Evolutionary conservation across 768 basidiomycete genomes (phyloP).

Genomic region (Boletus rubropictus): DNA sequence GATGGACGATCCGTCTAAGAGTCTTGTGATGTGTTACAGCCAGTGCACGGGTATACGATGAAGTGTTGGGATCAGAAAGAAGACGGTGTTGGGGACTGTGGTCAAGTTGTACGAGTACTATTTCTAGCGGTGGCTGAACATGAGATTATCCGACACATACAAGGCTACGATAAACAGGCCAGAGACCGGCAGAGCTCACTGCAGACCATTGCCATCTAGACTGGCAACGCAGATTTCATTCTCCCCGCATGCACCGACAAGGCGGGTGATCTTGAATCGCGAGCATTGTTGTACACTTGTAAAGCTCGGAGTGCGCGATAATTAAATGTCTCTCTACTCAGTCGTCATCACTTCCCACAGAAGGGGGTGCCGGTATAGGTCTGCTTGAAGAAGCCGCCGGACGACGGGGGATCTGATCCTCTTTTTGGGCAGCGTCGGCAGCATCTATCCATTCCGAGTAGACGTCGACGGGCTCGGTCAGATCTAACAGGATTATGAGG

Average conservation of each 20-base stretch:
- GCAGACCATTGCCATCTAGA: constrained; percentile 9
- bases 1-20: constrained; percentile 34
- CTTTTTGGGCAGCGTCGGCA: constrained; percentile 73
- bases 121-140: constrained; percentile 31
- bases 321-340: constrained; percentile 2
- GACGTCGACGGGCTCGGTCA: constrained; percentile 84
- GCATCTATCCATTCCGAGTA: constrained; percentile 92
- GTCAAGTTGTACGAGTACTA: constrained; percentile 1
- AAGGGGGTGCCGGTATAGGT: constrained; percentile 29
- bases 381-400: constrained; percentile 49
- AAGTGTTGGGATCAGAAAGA: background rate
- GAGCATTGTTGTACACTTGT: constrained; percentile 20
- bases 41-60: constrained; percentile 16
- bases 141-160: background rate
- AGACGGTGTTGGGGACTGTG: constrained; percentile 4
- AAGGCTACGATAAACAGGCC: background rate
- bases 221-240: constrained; percentile 1
- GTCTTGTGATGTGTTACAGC: constrained; percentile 12
- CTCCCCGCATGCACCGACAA: background rate
- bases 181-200: background rate
- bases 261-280: constrained; percentile 4
- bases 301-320: constrained; percentile 1
- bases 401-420: constrained; percentile 48
- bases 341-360: constrained; percentile 46
- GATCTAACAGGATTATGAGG: constrained; percentile 45